A percentile compares a stretch with the other conserved stretches of the same genome.
Conservation (phyloP, 306 rosid genomes). For the Lablab purpureus region DNA sequence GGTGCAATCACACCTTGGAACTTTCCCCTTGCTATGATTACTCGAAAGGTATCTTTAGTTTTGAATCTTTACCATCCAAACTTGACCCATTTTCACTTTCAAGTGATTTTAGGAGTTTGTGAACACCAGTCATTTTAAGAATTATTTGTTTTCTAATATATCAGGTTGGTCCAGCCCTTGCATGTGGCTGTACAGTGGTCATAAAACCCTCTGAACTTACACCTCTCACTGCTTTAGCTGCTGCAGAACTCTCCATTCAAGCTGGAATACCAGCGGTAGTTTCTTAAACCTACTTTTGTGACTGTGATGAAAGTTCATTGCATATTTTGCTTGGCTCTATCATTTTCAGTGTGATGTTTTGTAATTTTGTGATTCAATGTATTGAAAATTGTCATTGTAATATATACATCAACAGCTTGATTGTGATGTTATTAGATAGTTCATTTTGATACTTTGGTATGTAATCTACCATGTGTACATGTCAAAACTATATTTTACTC, state of each 20-base stretch:
- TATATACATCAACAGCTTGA: slow-evolving; percentile 33
- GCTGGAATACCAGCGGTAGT: slow-evolving; percentile 97
- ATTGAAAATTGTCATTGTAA: slow-evolving; percentile 11
- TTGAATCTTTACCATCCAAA: slow-evolving; percentile 37
- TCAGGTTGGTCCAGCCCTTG: slow-evolving; percentile 99
- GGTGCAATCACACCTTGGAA: slow-evolving; percentile 97
- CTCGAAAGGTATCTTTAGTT: slow-evolving; percentile 74
- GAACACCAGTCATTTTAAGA: slow-evolving; percentile 15
- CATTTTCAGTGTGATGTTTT: slow-evolving; percentile 5
- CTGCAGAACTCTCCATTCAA: slow-evolving; percentile 92
- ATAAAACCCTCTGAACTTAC: slow-evolving; percentile 97
- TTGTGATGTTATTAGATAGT: slow-evolving; percentile 16
- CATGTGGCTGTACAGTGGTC: slow-evolving; percentile 95
- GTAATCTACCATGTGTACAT: background rate
- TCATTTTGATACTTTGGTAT: slow-evolving; percentile 21
- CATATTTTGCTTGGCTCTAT: slow-evolving; percentile 12
- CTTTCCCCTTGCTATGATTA: slow-evolving; percentile 97
- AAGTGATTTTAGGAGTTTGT: slow-evolving; percentile 27
- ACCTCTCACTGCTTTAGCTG: slow-evolving; percentile 97
- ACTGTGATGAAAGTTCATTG: slow-evolving; percentile 5
- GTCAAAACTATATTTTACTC: background rate
- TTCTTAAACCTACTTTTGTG: slow-evolving; percentile 24
- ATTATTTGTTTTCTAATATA: slow-evolving; percentile 43
- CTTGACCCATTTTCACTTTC: slow-evolving; percentile 33
- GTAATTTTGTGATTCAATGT: slow-evolving; percentile 5